These are phyloP conservation scores for Angomonas ambiguus DNA, from an alignment of 208 protist species.

Conservation along the genomic window DNA sequence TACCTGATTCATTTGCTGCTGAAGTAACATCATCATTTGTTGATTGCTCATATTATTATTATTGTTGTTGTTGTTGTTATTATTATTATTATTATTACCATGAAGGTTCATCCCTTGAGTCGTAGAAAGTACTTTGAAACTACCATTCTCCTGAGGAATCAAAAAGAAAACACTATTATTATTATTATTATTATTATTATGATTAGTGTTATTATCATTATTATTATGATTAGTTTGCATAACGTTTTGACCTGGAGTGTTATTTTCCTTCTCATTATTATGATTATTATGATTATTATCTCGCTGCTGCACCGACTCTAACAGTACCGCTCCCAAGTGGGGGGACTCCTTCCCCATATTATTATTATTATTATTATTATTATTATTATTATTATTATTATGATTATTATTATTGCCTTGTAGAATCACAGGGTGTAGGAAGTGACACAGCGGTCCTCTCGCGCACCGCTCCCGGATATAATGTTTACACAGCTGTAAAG, in stretches of 20 bases:
- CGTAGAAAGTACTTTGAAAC: not conserved
- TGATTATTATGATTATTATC: no score
- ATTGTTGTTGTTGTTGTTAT: slow-evolving; percentile 6
- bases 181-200: slow-evolving; percentile 4
- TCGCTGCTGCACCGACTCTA: no score
- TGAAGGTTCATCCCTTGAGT: not conserved
- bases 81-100: not conserved
- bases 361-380: no score
- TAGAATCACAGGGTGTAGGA: slow-evolving; percentile 47
- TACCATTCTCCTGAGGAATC: not conserved
- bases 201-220: not conserved
- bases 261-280: not conserved
- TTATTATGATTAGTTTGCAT: not conserved
- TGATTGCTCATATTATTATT: slow-evolving; percentile 1
- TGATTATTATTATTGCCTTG: not conserved
- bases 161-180: not conserved
- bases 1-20: no score
- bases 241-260: not conserved
- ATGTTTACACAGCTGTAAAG: slow-evolving; percentile 65
- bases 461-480: slow-evolving; percentile 64
- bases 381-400: slow-evolving; percentile 4
- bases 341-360: no score
- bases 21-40: no score
- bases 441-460: slow-evolving; percentile 47
- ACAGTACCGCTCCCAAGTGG: no score